Base-by-base conservation (phyloP, 1,284 basidiomycete genomes). In the Vanrija humicola region DNA sequence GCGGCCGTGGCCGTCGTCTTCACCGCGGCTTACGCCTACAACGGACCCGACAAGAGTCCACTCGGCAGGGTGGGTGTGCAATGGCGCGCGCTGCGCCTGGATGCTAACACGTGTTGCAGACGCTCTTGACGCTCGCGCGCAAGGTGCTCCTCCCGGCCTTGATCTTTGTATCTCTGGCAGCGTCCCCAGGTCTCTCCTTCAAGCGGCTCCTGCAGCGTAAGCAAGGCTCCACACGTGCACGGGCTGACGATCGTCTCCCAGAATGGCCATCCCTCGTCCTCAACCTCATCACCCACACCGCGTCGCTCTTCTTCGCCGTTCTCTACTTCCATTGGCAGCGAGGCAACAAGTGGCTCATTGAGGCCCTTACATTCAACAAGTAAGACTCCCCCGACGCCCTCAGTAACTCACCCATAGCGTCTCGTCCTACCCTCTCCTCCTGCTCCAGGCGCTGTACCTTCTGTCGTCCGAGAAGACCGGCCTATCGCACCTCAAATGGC, bases 231-330 rank as follows among this genome's bases (percentile, higher is more conserved):
- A 14, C 9, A 8, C 28, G 28, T 7, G 6, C 34, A 12, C 6
- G 21, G 21, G 21, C 21, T 23, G 21, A 23, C 34, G 14, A 2
- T 34, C 28, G 12, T 5, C 34, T 12, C 9, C 34, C 52, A 69
- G 66, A 62, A 29, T 76, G 72, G 74, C 73, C 72, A 0, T 61
- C 62, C 26, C 48, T 69, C 18, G 58, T 69, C 43, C 61, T 73
- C 45, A 64, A 68, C 3, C 40, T 71, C 12, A 52, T 66, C 6
- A 62, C 66, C 18, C 74, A 75, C 52, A 43, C 67, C 1, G 29
- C 63, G 9, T 72, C 68, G 5, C 34, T 75, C 21, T 48, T 54
- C 3, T 58, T 66, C 16, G 54, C 59, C 1, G 38, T 72, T 3
- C 48, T 67, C 16, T 59, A 63, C 18, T 34, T 34, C 34, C 34